Base-by-base conservation (phyloP, 2,329 filamentous ascomycete species). In the Podosphaera aphanis region DNA sequence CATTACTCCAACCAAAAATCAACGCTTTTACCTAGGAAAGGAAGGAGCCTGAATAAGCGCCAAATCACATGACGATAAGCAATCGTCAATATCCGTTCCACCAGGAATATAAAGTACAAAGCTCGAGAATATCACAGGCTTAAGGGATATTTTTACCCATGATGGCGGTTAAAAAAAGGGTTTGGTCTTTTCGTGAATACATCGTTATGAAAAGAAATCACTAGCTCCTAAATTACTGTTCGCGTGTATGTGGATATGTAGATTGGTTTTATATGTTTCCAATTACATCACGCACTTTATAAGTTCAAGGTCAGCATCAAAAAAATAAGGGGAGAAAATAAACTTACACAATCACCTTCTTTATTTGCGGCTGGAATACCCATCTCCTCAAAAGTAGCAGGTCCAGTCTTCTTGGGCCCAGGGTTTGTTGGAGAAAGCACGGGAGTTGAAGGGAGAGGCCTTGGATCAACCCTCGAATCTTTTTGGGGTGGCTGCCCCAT, bases 301-400 rank as follows among this genome's bases (percentile, higher is more conserved):
- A 8, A 38, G 8, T 5, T 38, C 18, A 38, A n/a, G 7, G 35
- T 38, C 16, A 20, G 15, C 4, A 40, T 29, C 13, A 46, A 36
- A 44, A 38, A 37, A 43, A 46, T 19, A 38, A 5, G 11, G 11
- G 15, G 18, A 20, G 13, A 42, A 37, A 21, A 56, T n/a, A n/a
- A n/a, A n/a, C 59, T 55, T 59, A 94, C 86, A 67, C 88, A 98
- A 63, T 95, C 86, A 53, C 74, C 73, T n/a, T 93, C 83, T 50
- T 78, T 72, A 62, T 90, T 86, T 42, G 70, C 77, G 56, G 77
- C 72, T 5, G 85, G 83, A 55, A 98, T 88, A 35, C 90, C 90
- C 90, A 98, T 98, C 59, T 92, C 86, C 59, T 94, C 88, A 61
- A 98, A 98, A 0, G 90, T 95, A 55, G 90, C 83, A 1, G 90